Conservation (phyloP, 768 basidiomycete species). For the Gelatoporia subvermispora region DNA sequence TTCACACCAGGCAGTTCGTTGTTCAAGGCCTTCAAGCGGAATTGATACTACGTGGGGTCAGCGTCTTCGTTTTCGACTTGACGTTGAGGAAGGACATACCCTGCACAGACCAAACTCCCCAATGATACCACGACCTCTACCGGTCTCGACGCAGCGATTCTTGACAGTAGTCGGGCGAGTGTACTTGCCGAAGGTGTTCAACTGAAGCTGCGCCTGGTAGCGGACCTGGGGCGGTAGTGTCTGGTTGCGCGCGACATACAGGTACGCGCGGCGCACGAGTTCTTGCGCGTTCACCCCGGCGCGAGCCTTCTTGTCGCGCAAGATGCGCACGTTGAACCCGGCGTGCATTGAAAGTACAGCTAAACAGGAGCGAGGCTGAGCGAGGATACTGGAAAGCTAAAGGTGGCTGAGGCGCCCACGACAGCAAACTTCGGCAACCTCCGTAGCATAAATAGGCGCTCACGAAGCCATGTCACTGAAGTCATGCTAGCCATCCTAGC, state of each 20-base stretch:
- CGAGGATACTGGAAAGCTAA: not conserved
- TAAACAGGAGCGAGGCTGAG: not conserved
- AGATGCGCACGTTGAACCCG: slow-evolving; percentile 39
- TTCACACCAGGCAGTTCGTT: slow-evolving; percentile 84
- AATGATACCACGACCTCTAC: slow-evolving; percentile 83
- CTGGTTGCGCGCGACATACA: slow-evolving; percentile 91
- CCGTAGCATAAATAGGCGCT: too few species aligned
- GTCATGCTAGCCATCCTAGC: too few species aligned
- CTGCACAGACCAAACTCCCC: slow-evolving; percentile 85
- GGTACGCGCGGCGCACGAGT: slow-evolving; percentile 81
- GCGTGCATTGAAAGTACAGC: not conserved
- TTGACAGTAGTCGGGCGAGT: slow-evolving; percentile 85
- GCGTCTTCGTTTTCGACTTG: not conserved
- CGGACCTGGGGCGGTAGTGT: slow-evolving; percentile 84
- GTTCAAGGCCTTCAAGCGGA: slow-evolving; percentile 76
- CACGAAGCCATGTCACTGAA: too few species aligned
- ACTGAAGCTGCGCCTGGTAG: slow-evolving; percentile 89
- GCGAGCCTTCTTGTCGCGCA: slow-evolving; percentile 79
- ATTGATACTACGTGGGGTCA: slow-evolving; percentile 66
- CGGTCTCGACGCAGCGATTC: slow-evolving; percentile 83
- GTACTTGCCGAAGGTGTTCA: slow-evolving; percentile 81
- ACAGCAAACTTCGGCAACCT: too few species aligned
- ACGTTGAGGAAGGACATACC: slow-evolving; percentile 36
- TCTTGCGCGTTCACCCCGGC: slow-evolving; percentile 70
- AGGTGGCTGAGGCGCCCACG: not conserved